Evolutionary conservation across 306 rosid species (phyloP).

Genomic region (Vigna angularis): DNA sequence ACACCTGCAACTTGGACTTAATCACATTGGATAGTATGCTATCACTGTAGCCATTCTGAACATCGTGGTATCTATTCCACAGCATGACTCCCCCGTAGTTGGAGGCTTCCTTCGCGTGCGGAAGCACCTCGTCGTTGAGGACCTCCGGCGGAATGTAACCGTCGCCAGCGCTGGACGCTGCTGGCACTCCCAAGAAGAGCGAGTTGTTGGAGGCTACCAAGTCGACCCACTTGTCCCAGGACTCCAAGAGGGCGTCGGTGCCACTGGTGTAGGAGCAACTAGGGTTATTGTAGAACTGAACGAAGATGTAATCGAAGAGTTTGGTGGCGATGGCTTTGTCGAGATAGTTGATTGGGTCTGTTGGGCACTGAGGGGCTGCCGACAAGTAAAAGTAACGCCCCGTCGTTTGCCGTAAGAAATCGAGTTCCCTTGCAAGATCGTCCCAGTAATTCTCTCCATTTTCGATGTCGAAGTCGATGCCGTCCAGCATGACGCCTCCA

Average conservation of each 20-base stretch:
- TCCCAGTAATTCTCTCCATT: constrained; percentile 49
- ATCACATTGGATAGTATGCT: not conserved
- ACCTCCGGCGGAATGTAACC: not conserved
- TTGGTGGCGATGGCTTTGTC: not conserved
- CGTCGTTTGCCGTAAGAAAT: not conserved
- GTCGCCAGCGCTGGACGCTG: not conserved
- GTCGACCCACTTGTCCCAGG: not conserved
- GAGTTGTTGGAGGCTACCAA: not conserved
- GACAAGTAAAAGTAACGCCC: constrained; percentile 28
- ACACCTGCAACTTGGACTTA: too few relatives aligned
- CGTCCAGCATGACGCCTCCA: constrained; percentile 19
- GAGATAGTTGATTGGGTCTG: constrained; percentile 51
- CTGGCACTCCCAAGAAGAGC: not conserved
- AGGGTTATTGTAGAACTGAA: constrained; percentile 24
- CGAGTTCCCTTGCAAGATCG: constrained; percentile 49
- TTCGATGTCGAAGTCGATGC: constrained; percentile 50
- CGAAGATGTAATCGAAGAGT: not conserved
- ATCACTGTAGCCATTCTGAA: not conserved
- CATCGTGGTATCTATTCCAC: constrained; percentile 47
- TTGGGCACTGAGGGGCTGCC: constrained; percentile 62
- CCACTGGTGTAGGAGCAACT: not conserved
- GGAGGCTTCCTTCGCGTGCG: constrained; percentile 1
- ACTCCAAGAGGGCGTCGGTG: not conserved
- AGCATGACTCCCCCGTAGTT: constrained; percentile 74
- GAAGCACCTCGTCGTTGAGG: not conserved